These are phyloP conservation scores for Penicillium steckii DNA, from an alignment of 495 filamentous ascomycete species.

Conservation along the genomic window DNA sequence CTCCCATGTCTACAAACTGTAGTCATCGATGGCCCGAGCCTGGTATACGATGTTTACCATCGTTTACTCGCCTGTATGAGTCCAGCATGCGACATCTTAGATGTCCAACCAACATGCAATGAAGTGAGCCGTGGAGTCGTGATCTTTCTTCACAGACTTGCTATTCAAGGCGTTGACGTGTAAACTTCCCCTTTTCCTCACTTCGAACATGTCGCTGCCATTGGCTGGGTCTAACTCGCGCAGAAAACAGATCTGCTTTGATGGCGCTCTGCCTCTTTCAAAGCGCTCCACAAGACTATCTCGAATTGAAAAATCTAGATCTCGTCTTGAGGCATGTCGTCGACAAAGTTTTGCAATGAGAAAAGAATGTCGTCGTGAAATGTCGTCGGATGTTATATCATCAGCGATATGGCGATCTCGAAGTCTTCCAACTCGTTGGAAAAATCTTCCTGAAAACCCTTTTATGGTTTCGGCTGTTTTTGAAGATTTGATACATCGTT, in stretches of 20 bases:
- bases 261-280: conserved; percentile 64
- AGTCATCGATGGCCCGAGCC: conserved; percentile 73
- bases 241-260: conserved; percentile 66
- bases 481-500: conserved; percentile 52
- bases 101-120: conserved; percentile 59
- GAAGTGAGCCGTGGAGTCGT: conserved; percentile 57
- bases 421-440: conserved; percentile 23
- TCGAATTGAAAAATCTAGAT: conserved; percentile 49
- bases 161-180: conserved; percentile 53
- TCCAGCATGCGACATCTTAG: conserved; percentile 38
- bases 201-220: too few species aligned
- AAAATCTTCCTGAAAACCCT: conserved; percentile 50
- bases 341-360: conserved; percentile 1
- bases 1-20: conserved; percentile 32
- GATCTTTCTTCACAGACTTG: conserved; percentile 58
- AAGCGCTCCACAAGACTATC: conserved; percentile 54
- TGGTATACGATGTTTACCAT: conserved; percentile 69
- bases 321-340: conserved; percentile 36
- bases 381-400: background rate
- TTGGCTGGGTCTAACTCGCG: background rate
- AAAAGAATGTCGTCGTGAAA: background rate
- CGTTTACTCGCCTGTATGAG: conserved; percentile 45
- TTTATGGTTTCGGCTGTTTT: conserved; percentile 70
- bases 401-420: conserved; percentile 24
- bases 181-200: conserved; percentile 33